Conservation (phyloP, 805 yeast species). For the Citeromyces nyonsensis region DNA sequence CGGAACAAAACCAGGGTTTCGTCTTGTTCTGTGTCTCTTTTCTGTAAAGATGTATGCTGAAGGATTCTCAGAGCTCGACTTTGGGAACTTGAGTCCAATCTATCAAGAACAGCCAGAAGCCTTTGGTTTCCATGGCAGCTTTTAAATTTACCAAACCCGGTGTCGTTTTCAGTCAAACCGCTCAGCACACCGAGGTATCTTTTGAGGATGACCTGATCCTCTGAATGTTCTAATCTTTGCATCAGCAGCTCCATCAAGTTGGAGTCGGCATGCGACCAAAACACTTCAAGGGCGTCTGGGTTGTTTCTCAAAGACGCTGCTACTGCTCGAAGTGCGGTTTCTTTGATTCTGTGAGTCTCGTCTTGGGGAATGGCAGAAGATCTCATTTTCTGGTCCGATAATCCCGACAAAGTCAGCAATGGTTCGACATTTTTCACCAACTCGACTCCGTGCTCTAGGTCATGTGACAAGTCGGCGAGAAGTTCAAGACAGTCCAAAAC, state of each 20-base stretch:
- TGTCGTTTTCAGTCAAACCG: slow-evolving; percentile 20
- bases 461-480: slow-evolving; percentile 32
- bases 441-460: slow-evolving; percentile 40
- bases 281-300: slow-evolving; percentile 18
- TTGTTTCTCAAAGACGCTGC: slow-evolving; percentile 66
- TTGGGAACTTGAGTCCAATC: slow-evolving; percentile 3
- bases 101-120: slow-evolving; percentile 2
- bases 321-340: slow-evolving; percentile 41
- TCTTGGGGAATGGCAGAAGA: background rate
- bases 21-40: slow-evolving; percentile 18
- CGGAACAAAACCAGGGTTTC: slow-evolving; percentile 5
- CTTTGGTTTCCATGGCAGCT: background rate
- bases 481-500: slow-evolving; percentile 1
- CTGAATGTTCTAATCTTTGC: slow-evolving; percentile 17
- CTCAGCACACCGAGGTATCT: slow-evolving; percentile 36
- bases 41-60: slow-evolving; percentile 17
- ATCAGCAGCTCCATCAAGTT: slow-evolving; percentile 4
- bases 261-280: slow-evolving; percentile 6
- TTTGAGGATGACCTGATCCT: slow-evolving; percentile 8
- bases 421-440: slow-evolving; percentile 19
- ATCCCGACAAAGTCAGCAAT: slow-evolving; percentile 14
- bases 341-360: slow-evolving; percentile 17
- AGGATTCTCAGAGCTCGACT: slow-evolving; percentile 5
- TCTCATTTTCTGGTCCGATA: slow-evolving; percentile 6
- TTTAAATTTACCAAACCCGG: slow-evolving; percentile 15